These are phyloP conservation scores for Fraxinus quadrangulata DNA, from an alignment of 257 asterid species.

Conservation along the genomic window DNA sequence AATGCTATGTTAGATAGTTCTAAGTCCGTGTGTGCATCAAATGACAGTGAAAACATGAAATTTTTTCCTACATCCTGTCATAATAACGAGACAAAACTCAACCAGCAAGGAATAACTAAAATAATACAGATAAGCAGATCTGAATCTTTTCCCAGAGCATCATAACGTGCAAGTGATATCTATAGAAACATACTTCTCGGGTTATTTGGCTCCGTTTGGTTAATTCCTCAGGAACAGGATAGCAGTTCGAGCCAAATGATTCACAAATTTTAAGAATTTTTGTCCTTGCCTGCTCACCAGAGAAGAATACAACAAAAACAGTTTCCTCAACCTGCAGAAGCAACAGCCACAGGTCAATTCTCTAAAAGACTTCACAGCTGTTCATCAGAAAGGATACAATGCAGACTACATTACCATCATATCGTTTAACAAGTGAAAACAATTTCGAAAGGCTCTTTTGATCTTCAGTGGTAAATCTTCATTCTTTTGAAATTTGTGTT, in stretches of 20 bases:
- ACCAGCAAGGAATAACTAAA: neutral
- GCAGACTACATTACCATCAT: conserved; percentile 5
- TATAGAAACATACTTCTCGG: conserved; percentile 64
- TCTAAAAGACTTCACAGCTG: conserved; percentile 7
- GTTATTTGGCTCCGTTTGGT: conserved; percentile 81
- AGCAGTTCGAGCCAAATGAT: conserved; percentile 95
- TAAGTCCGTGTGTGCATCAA: conserved; percentile 8
- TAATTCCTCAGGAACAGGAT: conserved; percentile 89
- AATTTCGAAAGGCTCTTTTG: neutral
- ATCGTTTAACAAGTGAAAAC: conserved; percentile 5
- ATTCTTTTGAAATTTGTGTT: conserved; percentile 11
- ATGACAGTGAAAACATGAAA: conserved; percentile 8
- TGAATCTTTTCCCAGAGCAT: conserved; percentile 26
- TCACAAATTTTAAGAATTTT: conserved; percentile 94
- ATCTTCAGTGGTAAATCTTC: neutral
- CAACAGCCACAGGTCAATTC: conserved; percentile 28
- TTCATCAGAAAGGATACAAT: conserved; percentile 24
- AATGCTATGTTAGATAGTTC: conserved; percentile 5
- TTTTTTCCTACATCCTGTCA: neutral
- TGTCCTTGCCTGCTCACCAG: conserved; percentile 95
- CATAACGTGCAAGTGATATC: conserved; percentile 25
- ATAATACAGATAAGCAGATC: conserved; percentile 9
- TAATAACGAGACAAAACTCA: neutral
- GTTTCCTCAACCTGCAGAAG: conserved; percentile 87
- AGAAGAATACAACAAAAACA: conserved; percentile 93